Conservation (phyloP, 192 early-diverging fungal species). For the Entomortierella lignicola region DNA sequence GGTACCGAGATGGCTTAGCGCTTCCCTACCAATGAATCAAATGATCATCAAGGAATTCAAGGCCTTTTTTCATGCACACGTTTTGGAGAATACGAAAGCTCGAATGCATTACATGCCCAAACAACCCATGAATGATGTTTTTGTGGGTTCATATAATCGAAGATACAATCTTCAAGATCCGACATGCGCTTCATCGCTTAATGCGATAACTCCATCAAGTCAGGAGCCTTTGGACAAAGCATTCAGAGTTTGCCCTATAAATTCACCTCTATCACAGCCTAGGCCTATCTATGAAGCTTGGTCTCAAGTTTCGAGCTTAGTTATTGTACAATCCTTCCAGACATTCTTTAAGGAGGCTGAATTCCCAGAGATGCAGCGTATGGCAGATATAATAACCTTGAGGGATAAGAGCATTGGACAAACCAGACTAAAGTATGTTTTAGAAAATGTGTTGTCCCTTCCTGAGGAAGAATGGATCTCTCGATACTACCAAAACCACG, state of each 20-base stretch:
- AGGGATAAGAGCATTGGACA: not conserved
- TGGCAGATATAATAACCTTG: not conserved
- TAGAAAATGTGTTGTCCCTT: not conserved
- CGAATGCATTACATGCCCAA: not conserved
- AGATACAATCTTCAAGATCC: not conserved
- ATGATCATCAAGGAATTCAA: constrained; percentile 7
- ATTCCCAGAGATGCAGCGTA: not conserved
- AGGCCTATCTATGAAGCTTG: not conserved
- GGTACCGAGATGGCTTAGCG: not conserved
- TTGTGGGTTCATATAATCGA: not conserved
- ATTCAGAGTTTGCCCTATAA: not conserved
- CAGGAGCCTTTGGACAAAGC: not conserved
- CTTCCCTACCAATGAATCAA: not conserved
- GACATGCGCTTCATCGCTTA: too few relatives aligned
- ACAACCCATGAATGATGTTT: not conserved
- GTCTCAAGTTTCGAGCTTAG: not conserved
- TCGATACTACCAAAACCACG: not conserved
- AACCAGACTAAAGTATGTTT: not conserved
- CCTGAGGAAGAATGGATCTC: not conserved
- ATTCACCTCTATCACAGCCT: not conserved
- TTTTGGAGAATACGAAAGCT: not conserved
- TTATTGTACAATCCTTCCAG: not conserved
- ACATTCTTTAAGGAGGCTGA: not conserved
- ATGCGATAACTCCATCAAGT: too few relatives aligned
- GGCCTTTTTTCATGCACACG: not conserved